Base-by-base conservation (phyloP, 1,139 yeast genomes). In the Diutina ranongensis region DNA sequence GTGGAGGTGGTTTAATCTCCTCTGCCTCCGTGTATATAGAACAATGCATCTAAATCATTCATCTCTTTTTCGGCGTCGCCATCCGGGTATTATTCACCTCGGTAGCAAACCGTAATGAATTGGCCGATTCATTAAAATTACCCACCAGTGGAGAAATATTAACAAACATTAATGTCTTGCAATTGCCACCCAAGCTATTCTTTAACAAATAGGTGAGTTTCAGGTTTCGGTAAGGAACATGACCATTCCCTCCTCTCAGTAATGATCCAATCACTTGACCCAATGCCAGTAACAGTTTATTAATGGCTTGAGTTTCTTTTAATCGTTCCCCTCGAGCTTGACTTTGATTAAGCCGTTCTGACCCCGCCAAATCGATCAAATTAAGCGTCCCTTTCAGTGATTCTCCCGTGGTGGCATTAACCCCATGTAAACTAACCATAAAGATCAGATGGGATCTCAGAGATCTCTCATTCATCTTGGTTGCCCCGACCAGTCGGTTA, bases 141-240 rank as follows among this genome's bases (percentile, higher is more conserved):
- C 64, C 64, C 20, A 60, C 61, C 45, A 74, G 63, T 3, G 96
- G 89, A 2, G 96, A 84, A 4, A 89, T 72, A 55, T 88, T 89
- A 13, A 88, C 97, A 69, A 92, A 83, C 97, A 92, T 88, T 49
- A 92, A 67, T 0, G 97, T 88, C 59, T 89, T 92, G 1, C 96
- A 85, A 48, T 78, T 74, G 0, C 96, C 97, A 2, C 86, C 80
- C 40, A 92, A 67, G 40, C 97, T 87, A 57, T 86, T 79, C 56
- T 88, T 94, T 50, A 92, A 67, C 16, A 89, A 65, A 57, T 85
- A 86, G 0, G 98, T 92, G 54, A 92, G 67, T 60, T 75, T 74
- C 7, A 79, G 74, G 55, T 76, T 75, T 50, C 81, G 59, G 56
- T 67, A 76, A 0, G 82, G 81, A 10, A 76, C 60, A 55, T 76